Base-by-base conservation (phyloP, 345 rosid species). In the Eucalyptus cloeziana region DNA sequence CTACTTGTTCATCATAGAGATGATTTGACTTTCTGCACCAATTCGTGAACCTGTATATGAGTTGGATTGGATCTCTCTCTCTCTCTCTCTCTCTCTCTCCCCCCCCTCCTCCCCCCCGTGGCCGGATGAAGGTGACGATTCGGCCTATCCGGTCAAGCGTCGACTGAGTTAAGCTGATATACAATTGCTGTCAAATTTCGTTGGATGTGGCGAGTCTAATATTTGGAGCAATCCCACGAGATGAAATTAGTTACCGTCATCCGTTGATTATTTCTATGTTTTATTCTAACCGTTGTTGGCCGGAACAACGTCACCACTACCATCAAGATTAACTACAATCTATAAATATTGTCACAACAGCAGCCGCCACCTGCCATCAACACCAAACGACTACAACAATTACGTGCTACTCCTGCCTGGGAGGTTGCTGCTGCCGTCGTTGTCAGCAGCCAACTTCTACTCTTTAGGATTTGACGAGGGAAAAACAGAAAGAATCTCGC, bases 281-380 rank as follows among this genome's bases (percentile, higher is more conserved):
- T 17, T 37, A 17, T 69, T 69, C 44, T 33, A 9, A 17, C 4
- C 2, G 25, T 69, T 44, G 44, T 19, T 33, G 15, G 47, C 27
- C 13, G 45, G 15, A 76, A 19, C 45, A 71, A 0, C 24, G 19
- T 1, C 27, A 5, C 45, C 16, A 0, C 27, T 37, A 3, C 15
- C 15, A 2, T 40, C 47, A 40, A 40, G 83, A 30, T 37, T 3
- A 13, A 37, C 76, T 7, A 6, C 33, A 14, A 14, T 64, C 10
- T 64, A n/a, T 71, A 37, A 71, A 19, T 21, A 10, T 37, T 5
- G 27, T 37, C 27, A 0, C 83, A 10, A 71, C 27, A 13, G 44
- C 8, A 37, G 27, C 37, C 14, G 16, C 21, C 21, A n/a, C 76
- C 10, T 14, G 33, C 47, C 15, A 21, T 76, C 7, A 21, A 37